phyloP scores from a whole-genome alignment of 176 grass and related monocot genomes.

The sorghum (Sorghum bicolor) region DNA sequence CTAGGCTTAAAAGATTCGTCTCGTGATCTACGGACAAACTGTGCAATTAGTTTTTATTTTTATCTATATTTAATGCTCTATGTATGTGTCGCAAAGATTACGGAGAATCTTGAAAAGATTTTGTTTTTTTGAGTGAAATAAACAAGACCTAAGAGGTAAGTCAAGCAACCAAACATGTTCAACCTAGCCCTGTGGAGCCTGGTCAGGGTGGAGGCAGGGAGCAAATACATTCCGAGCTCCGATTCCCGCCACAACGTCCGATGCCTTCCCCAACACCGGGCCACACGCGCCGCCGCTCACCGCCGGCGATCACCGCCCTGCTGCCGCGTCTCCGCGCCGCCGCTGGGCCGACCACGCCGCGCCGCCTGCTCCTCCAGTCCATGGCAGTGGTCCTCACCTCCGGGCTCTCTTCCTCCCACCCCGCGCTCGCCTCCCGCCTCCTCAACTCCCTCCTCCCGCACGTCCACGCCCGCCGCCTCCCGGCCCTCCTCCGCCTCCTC shows the following conservation, averaged over 20 bases:
- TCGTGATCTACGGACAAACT: too few species aligned
- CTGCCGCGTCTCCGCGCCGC: conserved; percentile 27
- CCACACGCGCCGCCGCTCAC: neutral
- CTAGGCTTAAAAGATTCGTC: too few species aligned
- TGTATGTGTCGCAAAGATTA: too few species aligned
- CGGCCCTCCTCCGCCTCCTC: conserved; percentile 40
- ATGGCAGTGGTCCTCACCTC: conserved; percentile 44
- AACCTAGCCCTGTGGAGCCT: too few species aligned
- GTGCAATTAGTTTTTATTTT: too few species aligned
- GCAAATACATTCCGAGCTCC: neutral
- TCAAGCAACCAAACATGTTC: too few species aligned
- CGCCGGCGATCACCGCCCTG: neutral
- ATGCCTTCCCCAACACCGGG: neutral
- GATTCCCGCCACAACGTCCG: neutral
- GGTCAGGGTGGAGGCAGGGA: too few species aligned
- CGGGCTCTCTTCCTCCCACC: conserved; percentile 28
- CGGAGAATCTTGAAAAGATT: too few species aligned
- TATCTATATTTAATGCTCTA: too few species aligned
- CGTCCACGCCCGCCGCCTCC: conserved; percentile 9
- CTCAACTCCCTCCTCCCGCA: conserved; percentile 53
- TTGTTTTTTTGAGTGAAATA: too few species aligned
- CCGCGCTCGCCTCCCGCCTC: conserved; percentile 32
- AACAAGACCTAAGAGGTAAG: too few species aligned
- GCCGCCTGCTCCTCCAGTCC: conserved; percentile 35
- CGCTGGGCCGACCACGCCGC: neutral